Evolutionary conservation across 2,329 filamentous ascomycete genomes (phyloP).

Genomic region (Clonostachys sp.): DNA sequence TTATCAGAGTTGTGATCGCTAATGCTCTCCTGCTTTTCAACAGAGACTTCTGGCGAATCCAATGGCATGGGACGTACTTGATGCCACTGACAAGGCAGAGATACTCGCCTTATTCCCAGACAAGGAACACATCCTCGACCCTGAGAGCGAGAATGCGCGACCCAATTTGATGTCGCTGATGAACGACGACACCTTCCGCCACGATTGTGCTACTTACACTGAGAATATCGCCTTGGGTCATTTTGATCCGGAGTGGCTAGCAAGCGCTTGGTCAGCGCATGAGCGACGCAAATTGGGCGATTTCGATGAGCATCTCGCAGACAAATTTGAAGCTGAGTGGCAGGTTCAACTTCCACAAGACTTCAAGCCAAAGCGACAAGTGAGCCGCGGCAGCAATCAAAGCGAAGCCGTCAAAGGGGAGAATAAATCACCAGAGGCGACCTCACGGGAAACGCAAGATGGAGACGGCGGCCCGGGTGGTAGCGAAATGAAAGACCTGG

Average conservation of each 20-base stretch:
- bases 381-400: background rate
- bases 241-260: slow-evolving; percentile 49
- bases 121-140: slow-evolving; percentile 26
- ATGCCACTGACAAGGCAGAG: slow-evolving; percentile 22
- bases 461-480: background rate
- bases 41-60: slow-evolving; percentile 30
- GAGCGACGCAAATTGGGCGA: slow-evolving; percentile 39
- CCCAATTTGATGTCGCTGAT: slow-evolving; percentile 35
- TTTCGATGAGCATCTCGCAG: slow-evolving; percentile 41
- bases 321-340: slow-evolving; percentile 44
- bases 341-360: slow-evolving; percentile 29
- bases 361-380: slow-evolving; percentile 10
- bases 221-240: slow-evolving; percentile 40
- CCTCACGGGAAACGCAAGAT: background rate
- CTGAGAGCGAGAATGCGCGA: slow-evolving; percentile 25
- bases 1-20: background rate
- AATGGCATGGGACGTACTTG: slow-evolving; percentile 29
- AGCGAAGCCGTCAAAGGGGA: background rate
- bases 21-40: background rate
- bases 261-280: slow-evolving; percentile 46
- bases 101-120: slow-evolving; percentile 31
- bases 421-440: background rate
- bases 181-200: slow-evolving; percentile 42
- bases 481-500: background rate
- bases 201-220: slow-evolving; percentile 38